These are phyloP conservation scores for Inonotus hispidus DNA, from an alignment of 1,284 basidiomycete genomes.

Conservation along the genomic window DNA sequence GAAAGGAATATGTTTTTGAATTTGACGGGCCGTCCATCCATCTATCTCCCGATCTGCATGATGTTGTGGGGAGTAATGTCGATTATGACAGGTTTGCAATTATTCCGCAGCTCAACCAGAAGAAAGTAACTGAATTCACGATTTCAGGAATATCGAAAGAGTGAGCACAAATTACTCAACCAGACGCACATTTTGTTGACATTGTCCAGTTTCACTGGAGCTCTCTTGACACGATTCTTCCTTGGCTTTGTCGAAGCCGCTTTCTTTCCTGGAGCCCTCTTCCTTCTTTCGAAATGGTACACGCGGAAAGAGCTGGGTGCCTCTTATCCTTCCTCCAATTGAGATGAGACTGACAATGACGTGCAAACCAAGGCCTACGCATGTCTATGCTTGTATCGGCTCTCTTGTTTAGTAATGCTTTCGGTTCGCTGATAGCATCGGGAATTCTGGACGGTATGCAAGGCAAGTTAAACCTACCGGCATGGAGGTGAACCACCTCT, in stretches of 20 bases:
- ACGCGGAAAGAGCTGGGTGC: neutral
- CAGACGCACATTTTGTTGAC: constrained; percentile 23
- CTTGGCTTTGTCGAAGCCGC: constrained; percentile 41
- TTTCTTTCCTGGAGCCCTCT: constrained; percentile 23
- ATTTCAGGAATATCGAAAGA: constrained; percentile 44
- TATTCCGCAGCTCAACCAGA: too few species aligned
- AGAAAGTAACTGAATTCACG: too few species aligned
- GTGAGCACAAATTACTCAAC: constrained; percentile 30
- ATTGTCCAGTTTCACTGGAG: constrained; percentile 51
- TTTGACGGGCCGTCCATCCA: constrained; percentile 62
- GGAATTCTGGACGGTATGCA: constrained; percentile 38
- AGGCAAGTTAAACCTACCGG: constrained; percentile 39
- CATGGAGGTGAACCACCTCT: constrained; percentile 34
- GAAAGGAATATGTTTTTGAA: constrained; percentile 69
- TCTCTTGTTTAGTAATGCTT: constrained; percentile 44
- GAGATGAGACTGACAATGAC: neutral
- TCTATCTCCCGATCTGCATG: constrained; percentile 71
- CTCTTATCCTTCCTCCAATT: too few species aligned
- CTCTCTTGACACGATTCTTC: constrained; percentile 67
- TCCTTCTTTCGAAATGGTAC: constrained; percentile 26
- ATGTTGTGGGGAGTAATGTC: constrained; percentile 66
- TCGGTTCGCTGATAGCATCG: constrained; percentile 39
- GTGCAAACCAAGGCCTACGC: constrained; percentile 22
- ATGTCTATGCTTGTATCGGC: constrained; percentile 40
- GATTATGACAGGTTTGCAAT: constrained; percentile 48